Evolutionary conservation across 1,284 basidiomycete genomes (phyloP).

Genomic region (Vanrija sp.): DNA sequence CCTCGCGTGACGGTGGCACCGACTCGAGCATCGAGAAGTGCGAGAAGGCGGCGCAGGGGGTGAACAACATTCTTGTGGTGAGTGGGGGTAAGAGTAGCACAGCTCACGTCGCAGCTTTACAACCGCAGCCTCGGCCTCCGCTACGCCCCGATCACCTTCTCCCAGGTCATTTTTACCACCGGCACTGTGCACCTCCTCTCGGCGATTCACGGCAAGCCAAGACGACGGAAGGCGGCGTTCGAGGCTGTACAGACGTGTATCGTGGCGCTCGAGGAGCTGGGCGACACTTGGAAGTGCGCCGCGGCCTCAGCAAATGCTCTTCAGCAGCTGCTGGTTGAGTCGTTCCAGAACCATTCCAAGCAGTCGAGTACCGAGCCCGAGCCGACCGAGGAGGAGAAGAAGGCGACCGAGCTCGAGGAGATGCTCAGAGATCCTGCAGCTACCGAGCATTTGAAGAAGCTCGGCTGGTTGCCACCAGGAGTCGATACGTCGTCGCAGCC

Average conservation of each 20-base stretch:
- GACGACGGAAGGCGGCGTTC: slow-evolving; percentile 6
- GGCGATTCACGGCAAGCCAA: slow-evolving; percentile 18
- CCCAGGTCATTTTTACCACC: slow-evolving; percentile 31
- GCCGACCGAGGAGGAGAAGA: background rate
- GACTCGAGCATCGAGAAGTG: slow-evolving; percentile 13
- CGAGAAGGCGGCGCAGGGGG: slow-evolving; percentile 8
- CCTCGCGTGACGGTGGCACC: background rate
- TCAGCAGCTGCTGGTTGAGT: slow-evolving; percentile 12
- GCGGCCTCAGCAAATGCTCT: slow-evolving; percentile 8
- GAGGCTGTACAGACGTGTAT: slow-evolving; percentile 19
- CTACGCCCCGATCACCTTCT: slow-evolving; percentile 28
- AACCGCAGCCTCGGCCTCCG: slow-evolving; percentile 29
- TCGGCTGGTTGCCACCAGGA: slow-evolving; percentile 19
- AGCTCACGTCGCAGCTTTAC: slow-evolving; percentile 13
- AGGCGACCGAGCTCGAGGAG: slow-evolving; percentile 5
- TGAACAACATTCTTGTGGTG: background rate
- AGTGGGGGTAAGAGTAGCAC: background rate
- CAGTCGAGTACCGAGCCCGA: background rate
- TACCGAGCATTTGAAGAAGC: slow-evolving; percentile 13
- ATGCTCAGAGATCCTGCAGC: slow-evolving; percentile 16
- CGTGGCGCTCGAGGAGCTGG: slow-evolving; percentile 19
- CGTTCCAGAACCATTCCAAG: background rate
- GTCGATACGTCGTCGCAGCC: background rate
- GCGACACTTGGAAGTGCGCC: slow-evolving; percentile 14
- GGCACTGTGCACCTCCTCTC: slow-evolving; percentile 33